Base-by-base conservation (phyloP, 2,329 filamentous ascomycete species). In the Botryosphaeria agaves region DNA sequence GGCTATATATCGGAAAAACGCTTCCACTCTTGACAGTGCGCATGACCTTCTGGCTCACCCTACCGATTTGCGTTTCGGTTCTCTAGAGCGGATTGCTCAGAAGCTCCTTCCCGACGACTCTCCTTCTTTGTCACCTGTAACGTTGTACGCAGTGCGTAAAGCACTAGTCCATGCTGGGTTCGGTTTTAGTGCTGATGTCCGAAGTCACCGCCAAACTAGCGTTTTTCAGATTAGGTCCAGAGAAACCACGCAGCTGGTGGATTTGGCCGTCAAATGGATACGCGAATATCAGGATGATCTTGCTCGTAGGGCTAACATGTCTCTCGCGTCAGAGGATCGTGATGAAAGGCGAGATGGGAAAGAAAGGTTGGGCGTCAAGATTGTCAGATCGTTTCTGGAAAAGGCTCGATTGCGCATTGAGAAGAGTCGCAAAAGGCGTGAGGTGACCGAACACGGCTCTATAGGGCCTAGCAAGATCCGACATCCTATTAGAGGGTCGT, bases 71-170 rank as follows among this genome's bases (percentile, higher is more conserved):
- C 53, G 55, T 7, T 61, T 61, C 43, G 59, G 63, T 42, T 62
- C 54, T 5, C 44, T 69, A 16, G 40, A 51, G 1, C 54, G 60
- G 12, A 60, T 66, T 26, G 56, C 64, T 1, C 48, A 52, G 19
- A 51, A 44, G 5, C 41, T 69, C 15, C 45, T 60, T 32, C 12
- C 9, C 9, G 49, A 47, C 1, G 52, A 49, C 7, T 63, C 64
- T 31, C 52, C 62, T 1, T 38, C 44, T 1, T 34, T 44, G 12
- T 18, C 15, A 14, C 38, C 61, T 1, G 43, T 60, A 17, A 62
- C 65, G 6, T 51, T 83, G 4, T 79, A 82, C 42, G 78, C 80
- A 3, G 70, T 84, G 5, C 75, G 83, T 39, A 68, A 68, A 33
- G 66, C 74, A 6, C 47, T 87, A 5, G 48, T 63, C 15, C 58